Evolutionary conservation across 768 basidiomycete species (phyloP).

Genomic region (Serpula lacrymans): DNA sequence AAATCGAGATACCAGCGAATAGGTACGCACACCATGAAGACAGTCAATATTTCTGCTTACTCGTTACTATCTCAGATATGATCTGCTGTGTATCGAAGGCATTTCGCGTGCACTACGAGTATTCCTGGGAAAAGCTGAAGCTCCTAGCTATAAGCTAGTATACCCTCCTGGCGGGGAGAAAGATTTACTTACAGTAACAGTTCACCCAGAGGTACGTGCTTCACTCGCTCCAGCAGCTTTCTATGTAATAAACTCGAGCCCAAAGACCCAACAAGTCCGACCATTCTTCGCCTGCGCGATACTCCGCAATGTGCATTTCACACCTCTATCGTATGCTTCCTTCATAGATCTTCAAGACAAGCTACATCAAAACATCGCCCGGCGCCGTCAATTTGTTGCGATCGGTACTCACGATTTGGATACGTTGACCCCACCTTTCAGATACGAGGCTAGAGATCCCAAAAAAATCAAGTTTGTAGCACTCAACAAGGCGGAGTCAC

Average conservation of each 20-base stretch:
- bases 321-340: slow-evolving; percentile 83
- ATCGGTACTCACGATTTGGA: slow-evolving; percentile 98
- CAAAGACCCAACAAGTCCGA: slow-evolving; percentile 75
- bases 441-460: slow-evolving; percentile 79
- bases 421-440: slow-evolving; percentile 82
- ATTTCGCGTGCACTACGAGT: slow-evolving; percentile 82
- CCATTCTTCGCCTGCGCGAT: slow-evolving; percentile 91
- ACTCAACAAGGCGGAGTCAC: slow-evolving; percentile 71
- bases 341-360: slow-evolving; percentile 99
- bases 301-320: slow-evolving; percentile 87
- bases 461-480: slow-evolving; percentile 91
- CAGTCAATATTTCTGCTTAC: slow-evolving; percentile 4
- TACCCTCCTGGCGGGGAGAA: slow-evolving; percentile 68
- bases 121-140: slow-evolving; percentile 68
- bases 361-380: slow-evolving; percentile 92
- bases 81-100: slow-evolving; percentile 95
- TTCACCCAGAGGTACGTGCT: slow-evolving; percentile 66
- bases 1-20: slow-evolving; percentile 99
- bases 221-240: slow-evolving; percentile 1
- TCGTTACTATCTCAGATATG: slow-evolving; percentile 62
- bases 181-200: slow-evolving; percentile 60
- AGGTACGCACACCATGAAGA: slow-evolving; percentile 45
- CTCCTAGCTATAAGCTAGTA: slow-evolving; percentile 73
- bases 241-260: not conserved
- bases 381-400: slow-evolving; percentile 85